phyloP scores from a whole-genome alignment of 202 grass and related monocot genomes.

The Dendrocalamus latiflorus region DNA sequence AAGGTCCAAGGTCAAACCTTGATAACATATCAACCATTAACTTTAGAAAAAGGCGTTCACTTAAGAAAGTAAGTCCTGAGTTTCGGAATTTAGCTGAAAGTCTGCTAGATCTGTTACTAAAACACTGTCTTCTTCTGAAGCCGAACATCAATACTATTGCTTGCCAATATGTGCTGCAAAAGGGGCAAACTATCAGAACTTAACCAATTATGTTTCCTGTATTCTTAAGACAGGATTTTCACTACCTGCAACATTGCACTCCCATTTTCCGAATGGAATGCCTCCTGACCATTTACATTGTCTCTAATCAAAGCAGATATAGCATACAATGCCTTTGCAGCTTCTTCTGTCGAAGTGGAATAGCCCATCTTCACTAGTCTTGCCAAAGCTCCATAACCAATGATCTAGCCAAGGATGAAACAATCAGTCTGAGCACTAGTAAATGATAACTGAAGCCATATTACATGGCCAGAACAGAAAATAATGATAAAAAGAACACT shows the following conservation, averaged over 20 bases:
- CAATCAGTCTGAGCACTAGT: background rate
- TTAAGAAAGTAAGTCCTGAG: constrained; percentile 47
- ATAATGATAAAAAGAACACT: background rate
- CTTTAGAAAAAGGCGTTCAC: constrained; percentile 63
- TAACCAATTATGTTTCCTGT: background rate
- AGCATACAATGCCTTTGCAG: constrained; percentile 73
- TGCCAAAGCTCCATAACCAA: constrained; percentile 66
- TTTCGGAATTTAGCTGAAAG: constrained; percentile 58
- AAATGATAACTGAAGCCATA: background rate
- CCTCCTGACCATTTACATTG: constrained; percentile 63
- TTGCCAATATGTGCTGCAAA: constrained; percentile 75
- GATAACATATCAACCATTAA: constrained; percentile 57
- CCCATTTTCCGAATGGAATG: constrained; percentile 61
- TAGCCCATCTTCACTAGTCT: constrained; percentile 88
- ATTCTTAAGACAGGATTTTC: constrained; percentile 6
- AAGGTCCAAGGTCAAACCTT: constrained; percentile 70
- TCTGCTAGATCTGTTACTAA: constrained; percentile 75
- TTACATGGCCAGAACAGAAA: background rate
- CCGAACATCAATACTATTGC: constrained; percentile 42
- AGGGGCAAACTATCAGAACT: background rate
- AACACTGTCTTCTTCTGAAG: constrained; percentile 79
- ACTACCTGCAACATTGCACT: constrained; percentile 78
- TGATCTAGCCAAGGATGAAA: constrained; percentile 50
- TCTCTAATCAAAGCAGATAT: constrained; percentile 82
- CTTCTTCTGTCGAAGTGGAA: constrained; percentile 68